Conservation (phyloP, 495 filamentous ascomycete species). For the Xanthoparmelia taractica region DNA sequence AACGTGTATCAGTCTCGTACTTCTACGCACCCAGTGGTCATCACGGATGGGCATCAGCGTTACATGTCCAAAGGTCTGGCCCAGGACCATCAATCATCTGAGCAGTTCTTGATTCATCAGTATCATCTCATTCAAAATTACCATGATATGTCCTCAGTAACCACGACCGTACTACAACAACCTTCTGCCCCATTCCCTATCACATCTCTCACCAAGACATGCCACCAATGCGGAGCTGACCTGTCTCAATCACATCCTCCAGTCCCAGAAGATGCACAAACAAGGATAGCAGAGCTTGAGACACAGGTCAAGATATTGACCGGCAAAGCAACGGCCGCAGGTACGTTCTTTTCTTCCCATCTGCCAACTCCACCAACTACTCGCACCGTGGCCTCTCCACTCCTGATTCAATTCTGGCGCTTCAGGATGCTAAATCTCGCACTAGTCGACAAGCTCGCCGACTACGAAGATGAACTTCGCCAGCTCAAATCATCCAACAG, state of each 20-base stretch:
- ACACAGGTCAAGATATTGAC: conserved; percentile 67
- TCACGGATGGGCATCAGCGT: background rate
- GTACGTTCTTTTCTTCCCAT: conserved; percentile 41
- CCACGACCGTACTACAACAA: conserved; percentile 14
- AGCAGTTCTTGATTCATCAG: background rate
- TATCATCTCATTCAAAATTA: background rate
- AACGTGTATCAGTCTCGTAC: too few species aligned
- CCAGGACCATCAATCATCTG: background rate
- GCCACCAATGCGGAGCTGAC: conserved; percentile 45
- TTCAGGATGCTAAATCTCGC: background rate
- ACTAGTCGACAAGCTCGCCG: conserved; percentile 68
- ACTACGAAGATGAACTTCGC: conserved; percentile 88
- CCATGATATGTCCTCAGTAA: conserved; percentile 24
- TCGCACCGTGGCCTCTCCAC: conserved; percentile 4
- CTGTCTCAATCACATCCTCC: conserved; percentile 28
- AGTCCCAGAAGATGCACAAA: conserved; percentile 48
- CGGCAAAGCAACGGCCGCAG: conserved; percentile 66
- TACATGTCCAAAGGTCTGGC: background rate
- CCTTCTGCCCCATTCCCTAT: conserved; percentile 17
- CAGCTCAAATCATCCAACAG: conserved; percentile 47
- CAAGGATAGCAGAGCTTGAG: conserved; percentile 71
- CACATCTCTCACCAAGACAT: conserved; percentile 31
- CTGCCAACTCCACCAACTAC: background rate
- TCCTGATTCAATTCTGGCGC: background rate
- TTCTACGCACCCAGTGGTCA: too few species aligned